Base-by-base conservation (phyloP, 2,329 filamentous ascomycete species). In the Fusarium sp. region DNA sequence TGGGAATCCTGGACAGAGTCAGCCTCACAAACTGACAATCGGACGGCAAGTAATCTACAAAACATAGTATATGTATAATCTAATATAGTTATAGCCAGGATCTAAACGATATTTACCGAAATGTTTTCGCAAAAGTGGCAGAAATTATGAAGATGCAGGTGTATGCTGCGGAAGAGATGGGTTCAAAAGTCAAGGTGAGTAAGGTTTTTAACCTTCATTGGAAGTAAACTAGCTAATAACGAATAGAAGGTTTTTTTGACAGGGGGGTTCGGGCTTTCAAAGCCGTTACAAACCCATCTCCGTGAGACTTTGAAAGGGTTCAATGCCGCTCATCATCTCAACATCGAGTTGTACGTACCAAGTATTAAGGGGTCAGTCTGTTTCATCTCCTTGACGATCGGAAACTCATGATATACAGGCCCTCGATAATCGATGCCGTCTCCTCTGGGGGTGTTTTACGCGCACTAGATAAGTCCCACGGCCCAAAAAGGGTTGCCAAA, bases 261-360 rank as follows among this genome's bases (percentile, higher is more conserved):
- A 7, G 60, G 64, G 3, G 64, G 64, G 4, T 67, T 67, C n/a
- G 49, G 54, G 5, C 26, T 18, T 6, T 67, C 64, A 2, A 13
- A 6, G 5, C 37, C 42, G 12, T 30, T 60, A 6, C 7, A 11
- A 14, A 18, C 17, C 4, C 30, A 30, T 27, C 4, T 66, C 1
- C 9, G 14, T 7, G 15, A 6, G 8, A n/a, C n/a, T 9, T 6
- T 66, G 8, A 14, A 11, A 5, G 1, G 9, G 1, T 23, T 45
- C 5, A 45, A 54, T 6, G 20, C 27, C 7, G 6, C 23, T 1
- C 11, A 20, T 2, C n/a, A 26, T 11, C 37, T 12, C 13, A 9
- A 7, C 10, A 23, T n/a, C 17, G 7, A 30, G 2, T 17, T 48
- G 5, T 15, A 58, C 20, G 4, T 23, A 23, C 20, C 20, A 23